Conservation (phyloP, 495 filamentous ascomycete genomes). For the Trichoderma gamsii region DNA sequence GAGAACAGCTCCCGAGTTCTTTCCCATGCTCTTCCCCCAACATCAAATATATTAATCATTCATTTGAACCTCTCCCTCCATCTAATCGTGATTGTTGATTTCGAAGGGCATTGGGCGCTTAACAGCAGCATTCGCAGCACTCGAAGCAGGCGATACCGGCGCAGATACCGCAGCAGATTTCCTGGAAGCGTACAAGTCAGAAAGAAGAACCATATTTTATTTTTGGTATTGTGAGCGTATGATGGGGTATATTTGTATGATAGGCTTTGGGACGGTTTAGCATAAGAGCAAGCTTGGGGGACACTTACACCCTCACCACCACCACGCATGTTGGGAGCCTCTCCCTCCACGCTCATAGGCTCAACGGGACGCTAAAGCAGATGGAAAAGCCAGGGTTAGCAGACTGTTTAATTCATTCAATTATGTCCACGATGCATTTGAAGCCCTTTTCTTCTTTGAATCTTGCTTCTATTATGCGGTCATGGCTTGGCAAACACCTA, state of each 20-base stretch:
- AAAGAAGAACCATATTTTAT: too few relatives aligned
- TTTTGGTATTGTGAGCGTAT: too few relatives aligned
- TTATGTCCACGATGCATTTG: not conserved
- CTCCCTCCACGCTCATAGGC: not conserved
- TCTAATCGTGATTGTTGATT: too few relatives aligned
- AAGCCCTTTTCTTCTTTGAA: not conserved
- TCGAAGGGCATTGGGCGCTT: not conserved
- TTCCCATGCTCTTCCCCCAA: not conserved
- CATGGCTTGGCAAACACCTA: not conserved
- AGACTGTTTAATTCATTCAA: not conserved
- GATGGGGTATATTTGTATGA: too few relatives aligned
- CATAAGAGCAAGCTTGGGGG: too few relatives aligned
- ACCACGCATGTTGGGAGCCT: not conserved
- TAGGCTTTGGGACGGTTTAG: too few relatives aligned
- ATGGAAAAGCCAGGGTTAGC: not conserved
- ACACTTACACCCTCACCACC: conserved; percentile 14
- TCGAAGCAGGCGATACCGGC: conserved; percentile 16
- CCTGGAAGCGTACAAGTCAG: not conserved
- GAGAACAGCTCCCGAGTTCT: not conserved
- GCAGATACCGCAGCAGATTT: conserved; percentile 16
- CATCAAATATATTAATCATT: not conserved
- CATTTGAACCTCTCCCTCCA: not conserved
- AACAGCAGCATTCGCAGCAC: conserved; percentile 15
- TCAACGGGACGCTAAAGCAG: conserved; percentile 10
- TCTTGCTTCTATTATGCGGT: not conserved